These are phyloP conservation scores for Cladorrhinum samala DNA, from an alignment of 495 filamentous ascomycete genomes.

Conservation along the genomic window DNA sequence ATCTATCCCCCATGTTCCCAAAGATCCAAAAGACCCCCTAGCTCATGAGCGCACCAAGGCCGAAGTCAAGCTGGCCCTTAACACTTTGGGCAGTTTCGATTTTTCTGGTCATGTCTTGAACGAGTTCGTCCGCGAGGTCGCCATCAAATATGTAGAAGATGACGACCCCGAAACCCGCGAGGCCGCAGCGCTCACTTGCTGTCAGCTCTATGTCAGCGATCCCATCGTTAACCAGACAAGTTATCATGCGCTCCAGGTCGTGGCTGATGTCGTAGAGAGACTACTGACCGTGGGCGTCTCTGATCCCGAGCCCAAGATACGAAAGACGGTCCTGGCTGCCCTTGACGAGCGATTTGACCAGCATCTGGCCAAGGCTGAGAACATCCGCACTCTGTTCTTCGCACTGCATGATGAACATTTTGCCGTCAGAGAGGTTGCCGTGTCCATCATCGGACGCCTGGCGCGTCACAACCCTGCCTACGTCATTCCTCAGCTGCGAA, in stretches of 20 bases:
- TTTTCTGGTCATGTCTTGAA: slow-evolving; percentile 89
- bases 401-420: slow-evolving; percentile 96
- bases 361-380: slow-evolving; percentile 90
- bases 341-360: slow-evolving; percentile 91
- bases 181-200: slow-evolving; percentile 92
- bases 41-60: slow-evolving; percentile 68
- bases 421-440: slow-evolving; percentile 84
- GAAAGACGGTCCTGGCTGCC: slow-evolving; percentile 77
- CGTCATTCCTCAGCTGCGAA: slow-evolving; percentile 89
- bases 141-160: slow-evolving; percentile 94
- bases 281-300: slow-evolving; percentile 90
- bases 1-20: slow-evolving; percentile 72
- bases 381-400: slow-evolving; percentile 89
- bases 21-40: slow-evolving; percentile 73
- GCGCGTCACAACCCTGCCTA: slow-evolving; percentile 91
- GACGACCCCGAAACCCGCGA: slow-evolving; percentile 91
- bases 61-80: slow-evolving; percentile 86
- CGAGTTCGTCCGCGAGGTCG: slow-evolving; percentile 96
- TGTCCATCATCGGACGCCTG: slow-evolving; percentile 90
- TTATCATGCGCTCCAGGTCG: slow-evolving; percentile 90
- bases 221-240: slow-evolving; percentile 98
- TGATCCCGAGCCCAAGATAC: slow-evolving; percentile 82
- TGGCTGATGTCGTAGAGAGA: slow-evolving; percentile 95
- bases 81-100: slow-evolving; percentile 93
- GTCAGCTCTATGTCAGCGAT: slow-evolving; percentile 91